Conservation (phyloP, 768 basidiomycete genomes). For the Chalciporus sphaerocephalus region DNA sequence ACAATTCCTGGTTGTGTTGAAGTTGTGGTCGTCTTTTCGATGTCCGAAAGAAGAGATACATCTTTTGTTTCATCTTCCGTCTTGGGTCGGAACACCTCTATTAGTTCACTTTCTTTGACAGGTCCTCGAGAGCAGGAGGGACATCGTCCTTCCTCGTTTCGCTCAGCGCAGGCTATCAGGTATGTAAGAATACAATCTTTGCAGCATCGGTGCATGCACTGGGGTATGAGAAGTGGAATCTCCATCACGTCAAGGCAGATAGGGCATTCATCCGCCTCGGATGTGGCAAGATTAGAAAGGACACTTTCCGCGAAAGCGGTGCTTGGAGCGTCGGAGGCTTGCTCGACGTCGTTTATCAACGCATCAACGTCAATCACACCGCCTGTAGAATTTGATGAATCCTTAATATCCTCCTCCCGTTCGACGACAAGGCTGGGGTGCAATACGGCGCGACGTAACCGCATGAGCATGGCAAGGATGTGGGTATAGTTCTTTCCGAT, state of each 20-base stretch:
- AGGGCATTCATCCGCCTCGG: slow-evolving; percentile 66
- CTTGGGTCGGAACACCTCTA: slow-evolving; percentile 53
- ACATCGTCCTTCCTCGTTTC: slow-evolving; percentile 66
- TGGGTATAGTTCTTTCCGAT: slow-evolving; percentile 79
- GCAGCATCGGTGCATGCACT: slow-evolving; percentile 79
- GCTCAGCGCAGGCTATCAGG: slow-evolving; percentile 64
- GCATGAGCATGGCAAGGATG: slow-evolving; percentile 93
- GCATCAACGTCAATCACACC: slow-evolving; percentile 52
- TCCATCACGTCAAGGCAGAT: slow-evolving; percentile 81
- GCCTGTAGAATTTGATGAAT: slow-evolving; percentile 32
- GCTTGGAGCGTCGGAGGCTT: slow-evolving; percentile 24
- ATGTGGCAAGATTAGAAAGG: slow-evolving; percentile 49
- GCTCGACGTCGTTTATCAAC: slow-evolving; percentile 51
- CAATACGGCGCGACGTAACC: slow-evolving; percentile 88
- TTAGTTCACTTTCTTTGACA: slow-evolving; percentile 55
- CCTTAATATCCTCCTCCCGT: slow-evolving; percentile 37
- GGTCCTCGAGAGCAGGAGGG: slow-evolving; percentile 77
- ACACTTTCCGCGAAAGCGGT: slow-evolving; percentile 60
- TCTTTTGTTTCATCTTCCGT: slow-evolving; percentile 2
- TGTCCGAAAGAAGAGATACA: slow-evolving; percentile 3
- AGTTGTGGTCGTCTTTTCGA: slow-evolving; percentile 16
- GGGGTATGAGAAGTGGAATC: slow-evolving; percentile 61
- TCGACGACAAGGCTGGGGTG: slow-evolving; percentile 82
- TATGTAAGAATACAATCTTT: slow-evolving; percentile 85
- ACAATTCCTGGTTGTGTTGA: slow-evolving; percentile 42